Evolutionary conservation across 1,139 yeast genomes (phyloP).

Genomic region (Geotrichum aggregatum): DNA sequence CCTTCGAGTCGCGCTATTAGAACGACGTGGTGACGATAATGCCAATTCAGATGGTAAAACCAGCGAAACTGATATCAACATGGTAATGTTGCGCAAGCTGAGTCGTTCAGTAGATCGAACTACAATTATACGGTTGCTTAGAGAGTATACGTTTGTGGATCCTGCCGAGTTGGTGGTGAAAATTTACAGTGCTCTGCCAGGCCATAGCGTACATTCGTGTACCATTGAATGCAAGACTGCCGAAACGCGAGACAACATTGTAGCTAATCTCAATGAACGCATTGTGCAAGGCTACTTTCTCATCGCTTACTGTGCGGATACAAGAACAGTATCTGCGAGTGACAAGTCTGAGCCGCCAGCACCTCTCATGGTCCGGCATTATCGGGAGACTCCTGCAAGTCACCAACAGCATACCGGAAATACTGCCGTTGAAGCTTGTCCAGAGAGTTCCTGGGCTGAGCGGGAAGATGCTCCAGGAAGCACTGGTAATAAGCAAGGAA

Average conservation of each 20-base stretch:
- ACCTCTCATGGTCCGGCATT: neutral
- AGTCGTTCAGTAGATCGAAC: neutral
- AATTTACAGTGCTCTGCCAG: constrained; percentile 2
- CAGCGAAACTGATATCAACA: neutral
- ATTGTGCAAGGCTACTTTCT: neutral
- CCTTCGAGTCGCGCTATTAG: constrained; percentile 2
- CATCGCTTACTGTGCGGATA: constrained; percentile 1
- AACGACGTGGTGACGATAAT: neutral
- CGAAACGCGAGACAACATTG: constrained; percentile 7
- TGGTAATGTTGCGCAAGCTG: constrained; percentile 8
- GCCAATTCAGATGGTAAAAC: neutral
- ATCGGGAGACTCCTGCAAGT: neutral
- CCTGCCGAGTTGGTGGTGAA: neutral
- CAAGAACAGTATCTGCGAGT: neutral
- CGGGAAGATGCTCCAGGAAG: neutral
- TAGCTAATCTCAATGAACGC: constrained; percentile 11
- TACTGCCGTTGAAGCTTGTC: no score
- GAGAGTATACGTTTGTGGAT: constrained; percentile 9
- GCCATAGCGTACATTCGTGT: neutral
- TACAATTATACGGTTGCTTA: neutral
- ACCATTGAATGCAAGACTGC: constrained; percentile 5
- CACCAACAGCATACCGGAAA: neutral
- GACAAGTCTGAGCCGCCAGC: neutral
- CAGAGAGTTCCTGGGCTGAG: neutral
- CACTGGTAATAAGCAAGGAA: neutral